Conservation (phyloP, 2,329 filamentous ascomycete genomes). For the Magnaporthiopsis rhizophila region DNA sequence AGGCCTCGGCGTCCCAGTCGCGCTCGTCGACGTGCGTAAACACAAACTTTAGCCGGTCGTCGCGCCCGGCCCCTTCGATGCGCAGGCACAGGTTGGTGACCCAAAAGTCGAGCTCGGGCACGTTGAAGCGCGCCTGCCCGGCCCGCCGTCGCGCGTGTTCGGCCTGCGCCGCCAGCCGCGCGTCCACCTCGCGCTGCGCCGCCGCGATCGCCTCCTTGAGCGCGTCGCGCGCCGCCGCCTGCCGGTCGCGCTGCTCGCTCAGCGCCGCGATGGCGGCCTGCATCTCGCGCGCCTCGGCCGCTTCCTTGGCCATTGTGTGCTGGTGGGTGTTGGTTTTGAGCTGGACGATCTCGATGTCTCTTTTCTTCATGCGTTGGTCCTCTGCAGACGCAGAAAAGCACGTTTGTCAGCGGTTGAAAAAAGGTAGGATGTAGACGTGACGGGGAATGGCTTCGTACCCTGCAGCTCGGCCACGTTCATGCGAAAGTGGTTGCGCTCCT, state of each 20-base stretch:
- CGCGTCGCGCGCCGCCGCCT: conserved; percentile 46
- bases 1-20: conserved; percentile 82
- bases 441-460: conserved; percentile 45
- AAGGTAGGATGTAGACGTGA: background rate
- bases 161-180: conserved; percentile 61
- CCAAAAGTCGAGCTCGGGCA: conserved; percentile 94
- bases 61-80: conserved; percentile 80
- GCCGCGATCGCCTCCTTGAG: conserved; percentile 56
- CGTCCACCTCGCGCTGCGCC: conserved; percentile 62
- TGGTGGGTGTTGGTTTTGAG: conserved; percentile 64
- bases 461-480: conserved; percentile 84
- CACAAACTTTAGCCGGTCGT: conserved; percentile 82
- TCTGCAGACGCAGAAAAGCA: conserved; percentile 41
- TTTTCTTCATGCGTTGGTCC: conserved; percentile 83
- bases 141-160: conserved; percentile 68
- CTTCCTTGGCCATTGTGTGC: conserved; percentile 68
- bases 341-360: conserved; percentile 75
- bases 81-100: conserved; percentile 79
- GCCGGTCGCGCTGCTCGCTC: conserved; percentile 51
- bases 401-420: too few relatives aligned
- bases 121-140: conserved; percentile 78
- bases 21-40: conserved; percentile 81
- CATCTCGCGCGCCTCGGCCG: conserved; percentile 70
- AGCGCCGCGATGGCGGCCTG: conserved; percentile 52
- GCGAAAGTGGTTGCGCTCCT: conserved; percentile 90